Percentiles rank a stretch among this genome's conserved stretches.
Evolutionary conservation across 495 filamentous ascomycete genomes (phyloP).

Genomic region (Tirmania nivea): DNA sequence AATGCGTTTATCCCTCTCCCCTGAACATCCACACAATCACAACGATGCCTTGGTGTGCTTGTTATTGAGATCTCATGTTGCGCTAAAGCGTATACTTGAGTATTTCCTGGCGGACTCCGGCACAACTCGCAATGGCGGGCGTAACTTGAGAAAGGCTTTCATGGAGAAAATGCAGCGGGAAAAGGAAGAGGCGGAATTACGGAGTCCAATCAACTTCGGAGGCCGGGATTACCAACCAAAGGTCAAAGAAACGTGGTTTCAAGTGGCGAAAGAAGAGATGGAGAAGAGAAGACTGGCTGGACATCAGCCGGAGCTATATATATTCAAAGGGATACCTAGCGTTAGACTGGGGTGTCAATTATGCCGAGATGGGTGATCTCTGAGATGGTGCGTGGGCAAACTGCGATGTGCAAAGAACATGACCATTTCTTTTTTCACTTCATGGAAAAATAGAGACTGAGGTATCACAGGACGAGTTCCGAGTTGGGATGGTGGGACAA

Average conservation of each 20-base stretch:
- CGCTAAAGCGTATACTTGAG: conserved; percentile 14
- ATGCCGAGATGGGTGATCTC: neutral
- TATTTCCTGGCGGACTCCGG: conserved; percentile 15
- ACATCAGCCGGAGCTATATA: conserved; percentile 8
- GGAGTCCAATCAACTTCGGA: conserved; percentile 2
- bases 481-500: too few relatives aligned
- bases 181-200: conserved; percentile 12
- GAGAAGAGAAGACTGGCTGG: conserved; percentile 11
- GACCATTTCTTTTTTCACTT: too few relatives aligned
- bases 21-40: conserved; percentile 19
- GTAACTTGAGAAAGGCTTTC: conserved; percentile 15
- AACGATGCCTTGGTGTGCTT: conserved; percentile 15
- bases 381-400: too few relatives aligned
- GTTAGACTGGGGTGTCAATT: neutral
- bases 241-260: conserved; percentile 33
- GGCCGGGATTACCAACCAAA: conserved; percentile 32
- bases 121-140: conserved; percentile 1
- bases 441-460: too few relatives aligned
- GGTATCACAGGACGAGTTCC: too few relatives aligned
- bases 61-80: conserved; percentile 13
- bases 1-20: conserved; percentile 15
- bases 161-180: conserved; percentile 20
- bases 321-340: neutral
- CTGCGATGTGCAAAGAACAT: too few relatives aligned
- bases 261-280: conserved; percentile 21